Base-by-base conservation (phyloP, 1,284 basidiomycete genomes). In the Austroboletus niveus region DNA sequence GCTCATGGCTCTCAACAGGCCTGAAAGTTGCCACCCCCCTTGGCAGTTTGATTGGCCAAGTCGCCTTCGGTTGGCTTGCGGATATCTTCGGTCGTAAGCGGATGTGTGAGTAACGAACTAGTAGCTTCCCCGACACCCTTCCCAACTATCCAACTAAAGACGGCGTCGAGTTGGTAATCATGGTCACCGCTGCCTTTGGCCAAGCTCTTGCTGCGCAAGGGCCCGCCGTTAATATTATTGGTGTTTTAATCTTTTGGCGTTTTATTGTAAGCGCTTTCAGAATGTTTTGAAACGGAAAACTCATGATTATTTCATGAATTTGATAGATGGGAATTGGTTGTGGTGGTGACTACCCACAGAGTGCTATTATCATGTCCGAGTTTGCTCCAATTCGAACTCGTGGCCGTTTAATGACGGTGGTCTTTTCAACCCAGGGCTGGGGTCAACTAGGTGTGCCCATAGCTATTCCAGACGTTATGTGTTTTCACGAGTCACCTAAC, bases 11-110 rank as follows among this genome's bases (percentile, higher is more conserved):
- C 22, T 62, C 58, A 24, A 63, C 62, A 12, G 55, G 60, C 41
- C 60, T 62, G 10, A 67, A 67, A 48, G 55, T 63, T 40, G 61
- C 64, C 14, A 82, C 78, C 0, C 83, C 81, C 10, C 66, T 82
- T 31, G 82, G 84, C 2, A 84, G 75, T n/a, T 62, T 88, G 41
- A 57, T 84, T 20, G 86, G 86, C 11, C 79, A 82, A 57, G 54
- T 84, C 32, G 35, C 77, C 27, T 83, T 84, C 55, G 83, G 78
- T 14, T 77, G 69, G 67, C 68, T 83, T 22, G 81, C 77, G 4
- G 82, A 85, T 62, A 43, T 72, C 10, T 56, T 79, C 42, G 82
- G 82, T 47, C 75, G 83, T 45, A 84, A 80, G 64, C 63, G 65
- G 17, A 58, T 69, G 40, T 69, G 56, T 69, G 44, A 62, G 66